Base-by-base conservation (phyloP, 495 filamentous ascomycete genomes). In the Penicillium manginii region DNA sequence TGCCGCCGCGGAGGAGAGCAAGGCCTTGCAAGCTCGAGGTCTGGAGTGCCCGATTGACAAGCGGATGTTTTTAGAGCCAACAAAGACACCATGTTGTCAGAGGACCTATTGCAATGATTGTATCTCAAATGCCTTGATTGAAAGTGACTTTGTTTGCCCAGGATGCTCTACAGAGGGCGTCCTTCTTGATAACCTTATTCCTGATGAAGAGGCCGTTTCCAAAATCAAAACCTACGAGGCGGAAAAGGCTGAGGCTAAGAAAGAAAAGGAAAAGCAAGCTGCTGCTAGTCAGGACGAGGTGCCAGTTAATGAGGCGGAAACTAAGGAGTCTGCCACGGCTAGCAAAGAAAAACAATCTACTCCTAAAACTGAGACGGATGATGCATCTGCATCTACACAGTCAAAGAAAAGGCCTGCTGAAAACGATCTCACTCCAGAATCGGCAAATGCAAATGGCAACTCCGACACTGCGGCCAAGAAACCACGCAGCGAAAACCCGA, bases 31-130 rank as follows among this genome's bases (percentile, higher is more conserved):
- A 75, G 90, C 92, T 73, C 87, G 83, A 65, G 96, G 94, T 53
- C 78, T 98, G 65, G 87, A 93, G 74, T 98, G 94, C 81, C 80
- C 91, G 63, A 90, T 98, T 83, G 93, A 97, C 84, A 93, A 96
- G 75, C 91, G 88, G 73, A 86, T 96, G 81, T 97, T 97, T 78
- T 84, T 93, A 86, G 90, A 97, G 72, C 93, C 94, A 81, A 92
- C 92, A 80, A 93, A 96, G 84, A 98, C 93, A 63, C 96, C 94
- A 58, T 98, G 94, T 81, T 98, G 94, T 81, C 84, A 89, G 73
- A 92, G 88, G 82, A 96, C 92, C 71, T 98, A 93, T 84, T 98
- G 94, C 85, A 90, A 92, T 84, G 92, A 98, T 65, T 98, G 94
- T 88, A 96, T 98, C 74, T 92, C 92, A 65, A 96, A 93, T 85